Conservation (phyloP, 345 rosid species). For the Citrus cavaleriei region DNA sequence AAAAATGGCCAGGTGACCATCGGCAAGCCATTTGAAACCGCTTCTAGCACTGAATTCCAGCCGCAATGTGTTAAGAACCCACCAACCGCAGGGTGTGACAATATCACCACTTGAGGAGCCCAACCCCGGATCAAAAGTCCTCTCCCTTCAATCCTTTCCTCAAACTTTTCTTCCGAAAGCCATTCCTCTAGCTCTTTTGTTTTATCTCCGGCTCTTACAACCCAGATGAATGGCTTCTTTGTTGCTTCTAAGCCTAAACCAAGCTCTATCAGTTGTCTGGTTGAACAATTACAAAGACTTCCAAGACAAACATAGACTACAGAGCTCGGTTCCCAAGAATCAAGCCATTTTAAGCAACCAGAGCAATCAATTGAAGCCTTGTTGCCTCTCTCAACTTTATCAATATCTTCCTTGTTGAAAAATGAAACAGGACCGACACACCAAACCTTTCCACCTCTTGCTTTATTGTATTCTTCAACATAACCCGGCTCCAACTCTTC, state of each 20-base stretch:
- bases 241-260: background rate
- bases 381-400: background rate
- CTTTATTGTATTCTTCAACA: background rate
- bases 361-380: background rate
- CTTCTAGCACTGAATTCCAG: background rate
- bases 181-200: background rate
- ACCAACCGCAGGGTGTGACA: background rate
- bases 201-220: background rate
- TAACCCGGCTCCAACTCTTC: background rate
- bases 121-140: background rate
- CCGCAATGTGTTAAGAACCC: background rate
- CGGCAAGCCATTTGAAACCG: background rate
- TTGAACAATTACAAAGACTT: background rate
- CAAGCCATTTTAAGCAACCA: background rate
- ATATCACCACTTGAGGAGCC: background rate
- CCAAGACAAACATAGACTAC: background rate
- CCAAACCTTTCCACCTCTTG: background rate
- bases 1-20: background rate
- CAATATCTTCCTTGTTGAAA: background rate
- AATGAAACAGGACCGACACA: background rate
- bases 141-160: background rate
- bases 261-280: background rate
- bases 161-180: background rate
- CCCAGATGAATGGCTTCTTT: background rate
- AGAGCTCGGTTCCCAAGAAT: background rate